Percentiles rank a stretch among this genome's conserved stretches.
Evolutionary conservation across 805 yeast species (phyloP).

Genomic region (Pichia rugopelliculosa): DNA sequence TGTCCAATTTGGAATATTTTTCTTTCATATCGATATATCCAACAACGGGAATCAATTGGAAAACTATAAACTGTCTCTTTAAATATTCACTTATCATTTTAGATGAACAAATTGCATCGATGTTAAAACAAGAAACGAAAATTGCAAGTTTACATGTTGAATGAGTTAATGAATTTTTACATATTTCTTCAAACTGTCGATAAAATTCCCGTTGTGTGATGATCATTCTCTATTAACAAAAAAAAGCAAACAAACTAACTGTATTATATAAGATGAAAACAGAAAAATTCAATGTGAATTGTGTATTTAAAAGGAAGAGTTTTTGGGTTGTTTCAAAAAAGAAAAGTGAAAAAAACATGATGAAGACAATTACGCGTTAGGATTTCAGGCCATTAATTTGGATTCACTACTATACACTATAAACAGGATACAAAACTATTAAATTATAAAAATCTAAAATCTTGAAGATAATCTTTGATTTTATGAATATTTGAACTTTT

Average conservation of each 20-base stretch:
- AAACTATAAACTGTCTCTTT: conserved; percentile 76
- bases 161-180: conserved; percentile 71
- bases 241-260: too few species aligned
- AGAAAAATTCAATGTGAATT: too few species aligned
- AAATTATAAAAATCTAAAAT: conserved; percentile 10
- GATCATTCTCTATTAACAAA: conserved; percentile 52
- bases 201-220: conserved; percentile 64
- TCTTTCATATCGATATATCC: conserved; percentile 75
- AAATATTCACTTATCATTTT: conserved; percentile 63
- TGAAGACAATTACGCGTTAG: too few species aligned
- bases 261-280: too few species aligned
- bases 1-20: conserved; percentile 60
- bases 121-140: conserved; percentile 83
- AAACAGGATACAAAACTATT: neutral
- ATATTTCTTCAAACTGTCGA: conserved; percentile 58
- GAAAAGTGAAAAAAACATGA: neutral
- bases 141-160: conserved; percentile 85
- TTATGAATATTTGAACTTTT: conserved; percentile 21
- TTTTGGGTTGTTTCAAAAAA: too few species aligned
- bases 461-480: conserved; percentile 17
- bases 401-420: neutral
- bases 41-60: conserved; percentile 84
- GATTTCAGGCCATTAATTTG: too few species aligned
- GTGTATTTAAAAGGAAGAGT: too few species aligned
- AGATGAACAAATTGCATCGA: conserved; percentile 89